Evolutionary conservation across 129 eudicot species (phyloP).

Genomic region (Helianthus annuus): HanXRQr2.0-SUNRISE NC_035438.2:96770509-96771008

Average conservation of each 20-base stretch:
- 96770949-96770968: slow-evolving; percentile 11
- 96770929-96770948: slow-evolving; percentile 49
- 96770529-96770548: neutral
- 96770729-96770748: slow-evolving; percentile 92
- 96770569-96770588: slow-evolving; percentile 42
- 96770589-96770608: slow-evolving; percentile 95
- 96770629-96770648: slow-evolving; percentile 86
- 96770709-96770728: slow-evolving; percentile 99
- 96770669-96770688: slow-evolving; percentile 93
- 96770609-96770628: slow-evolving; percentile 89
- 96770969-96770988: slow-evolving; percentile 7
- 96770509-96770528: neutral
- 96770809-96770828: slow-evolving; percentile 91
- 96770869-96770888: slow-evolving; percentile 90
- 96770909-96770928: slow-evolving; percentile 94
- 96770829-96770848: slow-evolving; percentile 95
- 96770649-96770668: slow-evolving; percentile 97
- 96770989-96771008: slow-evolving; percentile 18
- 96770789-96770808: slow-evolving; percentile 94
- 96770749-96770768: slow-evolving; percentile 81
- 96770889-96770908: slow-evolving; percentile 97
- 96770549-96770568: neutral
- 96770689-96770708: slow-evolving; percentile 81
- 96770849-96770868: slow-evolving; percentile 98
- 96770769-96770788: slow-evolving; percentile 94